Base-by-base conservation (phyloP, 106 monocot genomes). In the Dioscorea zingiberensis region DNA sequence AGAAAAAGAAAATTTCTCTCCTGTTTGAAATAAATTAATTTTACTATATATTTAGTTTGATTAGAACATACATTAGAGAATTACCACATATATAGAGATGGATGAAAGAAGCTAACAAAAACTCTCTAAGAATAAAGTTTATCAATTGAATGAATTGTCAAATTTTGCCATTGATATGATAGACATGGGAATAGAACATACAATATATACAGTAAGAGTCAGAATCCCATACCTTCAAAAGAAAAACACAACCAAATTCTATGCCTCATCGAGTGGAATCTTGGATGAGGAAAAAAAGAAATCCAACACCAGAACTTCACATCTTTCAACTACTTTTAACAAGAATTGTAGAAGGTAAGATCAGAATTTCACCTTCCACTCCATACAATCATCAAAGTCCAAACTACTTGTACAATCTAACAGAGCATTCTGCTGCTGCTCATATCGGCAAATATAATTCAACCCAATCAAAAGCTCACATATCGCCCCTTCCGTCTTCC, bases 361-460 rank as follows among this genome's bases (percentile, higher is more conserved):
- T 76, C 67, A 83, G 63, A 68, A 75, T 21, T 72, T 47, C 61
- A 59, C n/a, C 54, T 80, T 87, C 85, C 87, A 95, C 47, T 91
- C 87, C 58, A 88, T 46, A 65, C 83, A 78, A 55, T 91, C 85
- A 38, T 88, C 91, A 59, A 95, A 88, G 69, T 91, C 95, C 47
- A 80, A 25, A 66, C 95, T 95, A 64, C 91, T 85, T 13, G 73
- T 63, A 68, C 91, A 91, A 70, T 95, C 91, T 61, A 95, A 58
- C 30, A 95, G 57, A 13, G 91, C 95, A 71, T 79, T 85, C 60
- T 88, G 97, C 71, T 97, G 97, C 60, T 97, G 97, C 69, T 97
- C 91, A 22, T 97, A 91, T 48, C 97, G 69, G 67, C 97, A 97
- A 21, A 97, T 97, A 59, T 88, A 92, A 67, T 88, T 97, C 71